Base-by-base conservation (phyloP, 2,329 filamentous ascomycete species). In the Colletotrichum melonis region DNA sequence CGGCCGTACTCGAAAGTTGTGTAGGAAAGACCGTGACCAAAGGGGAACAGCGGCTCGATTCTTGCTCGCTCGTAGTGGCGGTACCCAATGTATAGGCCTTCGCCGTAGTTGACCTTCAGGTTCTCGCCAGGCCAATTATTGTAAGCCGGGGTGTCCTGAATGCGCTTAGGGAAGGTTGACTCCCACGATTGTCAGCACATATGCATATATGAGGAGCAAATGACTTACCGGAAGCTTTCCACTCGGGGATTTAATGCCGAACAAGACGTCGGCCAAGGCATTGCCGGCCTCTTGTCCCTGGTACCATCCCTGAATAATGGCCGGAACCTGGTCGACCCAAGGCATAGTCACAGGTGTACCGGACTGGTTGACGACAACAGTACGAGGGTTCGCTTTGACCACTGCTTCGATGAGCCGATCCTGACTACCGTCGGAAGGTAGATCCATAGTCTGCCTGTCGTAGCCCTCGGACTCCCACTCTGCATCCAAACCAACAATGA, bases 381-480 rank as follows among this genome's bases (percentile, higher is more conserved):
- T 94, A 24, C 86, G 86, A 2, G 91, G 86, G 78, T 94, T 94
- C 5, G 88, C 91, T 19, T 86, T 85, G 22, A 91, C 84, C 0
- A 94, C 86, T 1, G 90, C 90, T 62, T 89, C 86, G 67, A 94
- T 86, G 5, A 94, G 86, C 49, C 88, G 87, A 78, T 94, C 91
- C 77, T 92, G 83, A 71, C 89, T 88, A 64, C 90, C 82, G n/a
- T 83, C 79, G 1, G 80, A 86, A 86, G 93, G 94, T 3, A 94
- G 83, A 19, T 92, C 93, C 74, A 95, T 86, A 76, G 94, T 93
- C 79, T 93, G 93, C 59, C 92, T 88, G 78, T 94, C 92, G 73
- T 93, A 93, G 1, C 92, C 92, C 80, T 94, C 92, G 1, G 92
- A 93, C 78, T 94, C 92, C 92, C 92, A 94, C 79, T 94, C 92